Evolutionary conservation across 192 early-diverging fungal genomes (phyloP).

Genomic region (Coemansia sp.): DNA sequence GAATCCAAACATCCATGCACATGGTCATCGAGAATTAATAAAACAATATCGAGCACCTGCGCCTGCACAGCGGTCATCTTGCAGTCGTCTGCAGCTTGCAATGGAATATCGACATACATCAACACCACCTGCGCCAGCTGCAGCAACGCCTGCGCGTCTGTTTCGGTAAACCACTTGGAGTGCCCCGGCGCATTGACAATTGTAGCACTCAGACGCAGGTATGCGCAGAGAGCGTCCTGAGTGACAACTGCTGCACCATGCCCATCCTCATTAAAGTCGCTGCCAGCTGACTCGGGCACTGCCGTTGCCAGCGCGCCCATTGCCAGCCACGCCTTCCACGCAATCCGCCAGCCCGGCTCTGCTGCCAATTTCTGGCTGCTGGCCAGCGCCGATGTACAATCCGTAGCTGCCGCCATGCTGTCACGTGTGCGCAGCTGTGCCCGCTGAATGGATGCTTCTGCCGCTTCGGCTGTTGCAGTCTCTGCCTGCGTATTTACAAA

Average conservation of each 20-base stretch:
- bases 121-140: constrained; percentile 13
- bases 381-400: constrained; percentile 16
- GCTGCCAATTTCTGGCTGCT: neutral
- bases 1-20: neutral
- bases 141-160: constrained; percentile 22
- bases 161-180: constrained; percentile 3
- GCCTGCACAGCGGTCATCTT: constrained; percentile 65
- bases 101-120: constrained; percentile 24
- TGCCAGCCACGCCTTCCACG: constrained; percentile 27
- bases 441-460: neutral
- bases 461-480: neutral
- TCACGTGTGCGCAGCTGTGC: constrained; percentile 25
- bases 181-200: constrained; percentile 8
- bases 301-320: constrained; percentile 12
- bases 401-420: constrained; percentile 24
- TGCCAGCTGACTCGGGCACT: constrained; percentile 2
- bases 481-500: constrained; percentile 5
- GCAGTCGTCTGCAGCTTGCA: constrained; percentile 55
- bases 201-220: constrained; percentile 15
- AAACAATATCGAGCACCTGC: constrained; percentile 62
- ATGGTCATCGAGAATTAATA: constrained; percentile 2
- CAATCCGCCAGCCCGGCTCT: constrained; percentile 19
- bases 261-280: constrained; percentile 11
- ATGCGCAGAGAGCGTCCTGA: constrained; percentile 30
- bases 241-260: constrained; percentile 17